These are phyloP conservation scores for Haematococcus sp. DNA, from an alignment of 139 green algal species.

Conservation along the genomic window DNA sequence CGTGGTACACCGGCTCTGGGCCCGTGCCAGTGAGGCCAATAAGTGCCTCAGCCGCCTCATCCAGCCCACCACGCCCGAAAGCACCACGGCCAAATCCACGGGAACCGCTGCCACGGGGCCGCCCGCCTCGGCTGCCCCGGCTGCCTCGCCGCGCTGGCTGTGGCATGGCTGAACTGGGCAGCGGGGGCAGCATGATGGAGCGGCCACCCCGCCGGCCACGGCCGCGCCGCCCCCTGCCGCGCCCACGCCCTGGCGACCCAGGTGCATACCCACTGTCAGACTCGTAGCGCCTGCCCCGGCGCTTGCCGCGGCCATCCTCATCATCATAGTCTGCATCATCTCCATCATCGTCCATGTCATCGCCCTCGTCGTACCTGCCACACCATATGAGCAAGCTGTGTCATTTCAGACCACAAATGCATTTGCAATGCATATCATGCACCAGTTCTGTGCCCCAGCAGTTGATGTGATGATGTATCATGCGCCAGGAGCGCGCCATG, in stretches of 20 bases:
- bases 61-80: conserved; percentile 28
- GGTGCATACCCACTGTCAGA: not conserved
- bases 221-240: conserved; percentile 5
- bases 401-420: too few relatives aligned
- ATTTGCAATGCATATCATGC: too few relatives aligned
- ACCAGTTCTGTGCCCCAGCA: too few relatives aligned
- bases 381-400: too few relatives aligned
- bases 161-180: not conserved
- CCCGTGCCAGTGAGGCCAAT: conserved; percentile 51
- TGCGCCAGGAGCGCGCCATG: too few relatives aligned
- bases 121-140: conserved; percentile 10
- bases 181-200: not conserved
- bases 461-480: too few relatives aligned
- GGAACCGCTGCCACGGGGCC: not conserved
- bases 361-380: conserved; percentile 20
- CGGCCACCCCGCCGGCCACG: not conserved
- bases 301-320: not conserved
- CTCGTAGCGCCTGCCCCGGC: not conserved
- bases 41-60: conserved; percentile 74
- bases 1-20: not conserved
- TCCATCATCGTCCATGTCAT: conserved; percentile 13
- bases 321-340: conserved; percentile 17
- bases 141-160: not conserved
- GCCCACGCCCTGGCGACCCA: conserved; percentile 3
- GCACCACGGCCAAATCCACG: too few relatives aligned